These are phyloP conservation scores for Alternaria viburni DNA, from an alignment of 2,329 filamentous ascomycete species.

Conservation along the genomic window DNA sequence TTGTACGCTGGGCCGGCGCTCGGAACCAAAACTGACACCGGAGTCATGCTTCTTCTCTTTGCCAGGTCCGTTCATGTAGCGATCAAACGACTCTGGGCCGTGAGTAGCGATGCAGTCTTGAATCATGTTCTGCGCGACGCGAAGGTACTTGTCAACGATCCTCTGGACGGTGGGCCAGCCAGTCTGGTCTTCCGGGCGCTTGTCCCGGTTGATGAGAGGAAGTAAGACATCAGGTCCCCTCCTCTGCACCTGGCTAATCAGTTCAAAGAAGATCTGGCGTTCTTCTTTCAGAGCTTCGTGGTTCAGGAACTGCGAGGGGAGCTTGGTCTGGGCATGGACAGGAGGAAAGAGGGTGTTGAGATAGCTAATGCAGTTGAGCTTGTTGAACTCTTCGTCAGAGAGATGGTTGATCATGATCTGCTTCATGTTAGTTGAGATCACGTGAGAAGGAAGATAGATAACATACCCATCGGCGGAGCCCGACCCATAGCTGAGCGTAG, in stretches of 20 bases:
- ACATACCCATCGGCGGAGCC: conserved; percentile 68
- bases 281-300: conserved; percentile 60
- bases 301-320: conserved; percentile 61
- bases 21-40: conserved; percentile 64
- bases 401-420: conserved; percentile 71
- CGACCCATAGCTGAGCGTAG: conserved; percentile 68
- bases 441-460: neutral
- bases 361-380: conserved; percentile 70
- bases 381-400: conserved; percentile 66
- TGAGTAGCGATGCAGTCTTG: conserved; percentile 62
- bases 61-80: conserved; percentile 38
- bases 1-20: conserved; percentile 40
- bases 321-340: conserved; percentile 44
- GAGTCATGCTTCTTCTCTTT: conserved; percentile 67
- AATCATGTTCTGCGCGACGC: conserved; percentile 65
- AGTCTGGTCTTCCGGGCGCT: conserved; percentile 58
- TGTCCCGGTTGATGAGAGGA: conserved; percentile 61
- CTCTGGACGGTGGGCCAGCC: conserved; percentile 60
- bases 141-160: conserved; percentile 64
- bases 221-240: conserved; percentile 61
- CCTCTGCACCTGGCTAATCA: conserved; percentile 64
- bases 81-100: conserved; percentile 43
- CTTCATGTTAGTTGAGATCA: conserved; percentile 9
- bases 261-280: conserved; percentile 67
- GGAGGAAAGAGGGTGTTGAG: conserved; percentile 72